Base-by-base conservation (phyloP, 345 rosid species). In the Brassica carinata region DNA sequence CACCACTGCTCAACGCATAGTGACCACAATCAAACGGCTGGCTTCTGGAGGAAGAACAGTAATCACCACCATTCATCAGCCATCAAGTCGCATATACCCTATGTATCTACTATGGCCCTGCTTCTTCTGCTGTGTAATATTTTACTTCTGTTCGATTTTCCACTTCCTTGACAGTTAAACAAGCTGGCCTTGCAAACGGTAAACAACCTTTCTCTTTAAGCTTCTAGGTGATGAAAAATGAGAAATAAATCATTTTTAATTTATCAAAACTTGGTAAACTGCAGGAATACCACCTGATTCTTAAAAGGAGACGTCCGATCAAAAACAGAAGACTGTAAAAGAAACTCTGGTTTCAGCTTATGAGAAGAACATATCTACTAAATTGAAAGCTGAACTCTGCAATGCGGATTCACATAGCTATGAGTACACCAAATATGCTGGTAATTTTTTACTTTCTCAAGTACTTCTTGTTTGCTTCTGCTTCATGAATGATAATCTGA, bases 181-280 rank as follows among this genome's bases (percentile, higher is more conserved):
- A 98, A 8, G 96, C 99, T 72, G 99, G 93, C 79, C 97, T 96
- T 64, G 99, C 98, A 64, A 93, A 96, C 31, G 99, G 99, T 96
- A 93, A 84, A 4, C 57, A 84, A 4, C 10, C 30, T 77, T 33
- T 77, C 70, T 61, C 76, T 72, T 62, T 18, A 51, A 57, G 65
- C 78, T 72, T 82, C 19, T 67, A 48, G 36, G 69, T 68, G 38
- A 76, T 30, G 11, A 23, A 71, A 5, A 7, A 13, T 23, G 26
- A 23, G 26, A 18, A 15, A 11, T 27, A 23, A 59, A 8, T 2
- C 2, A 1, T 66, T 71, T 19, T 23, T 66, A 43, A 71, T 10
- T 19, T 15, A 38, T 57, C 4, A 10, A 66, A 67, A 53, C 53
- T 62, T 34, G 34, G 62, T 71, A 76, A 53, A 58, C 67, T 14